Evolutionary conservation across 2,329 filamentous ascomycete genomes (phyloP).

Genomic region (Neofusicoccum laricinum): DNA sequence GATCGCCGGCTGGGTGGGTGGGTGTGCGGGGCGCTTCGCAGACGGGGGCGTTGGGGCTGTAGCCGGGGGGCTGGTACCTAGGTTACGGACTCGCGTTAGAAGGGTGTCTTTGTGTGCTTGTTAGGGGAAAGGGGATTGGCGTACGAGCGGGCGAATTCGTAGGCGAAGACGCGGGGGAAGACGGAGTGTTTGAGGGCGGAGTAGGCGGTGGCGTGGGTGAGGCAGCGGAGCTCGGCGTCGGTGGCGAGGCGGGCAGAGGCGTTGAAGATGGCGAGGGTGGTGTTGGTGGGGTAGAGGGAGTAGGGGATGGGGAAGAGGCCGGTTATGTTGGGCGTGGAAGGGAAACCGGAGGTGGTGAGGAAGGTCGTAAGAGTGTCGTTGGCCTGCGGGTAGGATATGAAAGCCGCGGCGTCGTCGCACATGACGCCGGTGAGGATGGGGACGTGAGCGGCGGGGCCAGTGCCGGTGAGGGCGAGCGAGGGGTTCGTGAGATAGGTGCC

Average conservation of each 20-base stretch:
- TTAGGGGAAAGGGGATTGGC: too few relatives aligned
- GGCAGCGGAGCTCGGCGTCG: conserved; percentile 31
- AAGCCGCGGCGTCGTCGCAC: conserved; percentile 32
- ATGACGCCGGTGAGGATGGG: conserved; percentile 29
- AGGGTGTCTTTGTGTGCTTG: too few relatives aligned
- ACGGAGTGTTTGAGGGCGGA: conserved; percentile 23
- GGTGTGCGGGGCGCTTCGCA: conserved; percentile 34
- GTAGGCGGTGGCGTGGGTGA: conserved; percentile 28
- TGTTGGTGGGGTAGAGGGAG: conserved; percentile 24
- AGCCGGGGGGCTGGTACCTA: conserved; percentile 23
- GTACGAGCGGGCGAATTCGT: conserved; percentile 33
- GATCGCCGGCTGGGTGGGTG: conserved; percentile 27
- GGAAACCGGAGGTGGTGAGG: conserved; percentile 22
- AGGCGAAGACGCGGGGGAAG: conserved; percentile 27
- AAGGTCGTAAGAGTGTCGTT: conserved; percentile 22
- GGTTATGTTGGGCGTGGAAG: conserved; percentile 15
- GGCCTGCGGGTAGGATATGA: conserved; percentile 26
- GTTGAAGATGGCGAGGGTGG: conserved; percentile 33
- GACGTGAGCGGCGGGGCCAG: conserved; percentile 20
- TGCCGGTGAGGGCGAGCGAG: conserved; percentile 22
- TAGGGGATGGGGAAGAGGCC: conserved; percentile 23
- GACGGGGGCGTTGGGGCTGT: conserved; percentile 27
- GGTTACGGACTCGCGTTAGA: too few relatives aligned
- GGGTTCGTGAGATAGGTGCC: conserved; percentile 28
- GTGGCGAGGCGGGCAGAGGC: conserved; percentile 30